phyloP scores from a whole-genome alignment of 1,284 basidiomycete genomes.

The Austropuccinia psidii region DNA sequence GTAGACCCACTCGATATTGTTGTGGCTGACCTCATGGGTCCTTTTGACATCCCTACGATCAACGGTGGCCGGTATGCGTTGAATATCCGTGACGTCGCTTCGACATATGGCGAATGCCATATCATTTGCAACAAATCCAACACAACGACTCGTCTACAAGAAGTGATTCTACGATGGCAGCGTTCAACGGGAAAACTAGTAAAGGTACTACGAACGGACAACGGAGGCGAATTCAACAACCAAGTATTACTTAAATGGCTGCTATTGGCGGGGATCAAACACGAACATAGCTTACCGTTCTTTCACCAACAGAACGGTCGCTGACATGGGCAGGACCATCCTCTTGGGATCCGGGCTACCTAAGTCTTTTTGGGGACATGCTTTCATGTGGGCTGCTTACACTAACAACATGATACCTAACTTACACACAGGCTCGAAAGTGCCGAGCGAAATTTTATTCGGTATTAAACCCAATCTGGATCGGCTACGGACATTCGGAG shows the following conservation, averaged over 20 bases:
- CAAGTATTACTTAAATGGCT: neutral
- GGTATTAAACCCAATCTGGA: neutral
- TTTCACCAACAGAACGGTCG: neutral
- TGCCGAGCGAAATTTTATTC: neutral
- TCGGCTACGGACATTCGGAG: neutral
- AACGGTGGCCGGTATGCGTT: neutral
- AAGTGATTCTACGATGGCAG: neutral
- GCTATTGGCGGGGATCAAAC: neutral
- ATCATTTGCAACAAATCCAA: neutral
- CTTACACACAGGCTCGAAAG: neutral
- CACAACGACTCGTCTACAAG: neutral
- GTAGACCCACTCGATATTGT: too few relatives aligned
- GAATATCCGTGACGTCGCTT: neutral
- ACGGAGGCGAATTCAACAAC: conserved; percentile 1
- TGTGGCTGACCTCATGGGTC: conserved; percentile 1
- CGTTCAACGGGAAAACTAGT: neutral
- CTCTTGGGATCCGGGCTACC: neutral
- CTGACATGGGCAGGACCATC: neutral
- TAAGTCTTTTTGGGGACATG: neutral
- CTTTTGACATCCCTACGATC: neutral
- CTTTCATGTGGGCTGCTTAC: neutral
- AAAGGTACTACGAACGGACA: neutral
- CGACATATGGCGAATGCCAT: neutral
- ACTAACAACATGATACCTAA: neutral
- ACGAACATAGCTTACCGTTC: neutral